Evolutionary conservation across 108 stramenopile genomes (phyloP), one percentile per base, ranked within the genome.

Genomic region (Mediolabrus comicus): DNA sequence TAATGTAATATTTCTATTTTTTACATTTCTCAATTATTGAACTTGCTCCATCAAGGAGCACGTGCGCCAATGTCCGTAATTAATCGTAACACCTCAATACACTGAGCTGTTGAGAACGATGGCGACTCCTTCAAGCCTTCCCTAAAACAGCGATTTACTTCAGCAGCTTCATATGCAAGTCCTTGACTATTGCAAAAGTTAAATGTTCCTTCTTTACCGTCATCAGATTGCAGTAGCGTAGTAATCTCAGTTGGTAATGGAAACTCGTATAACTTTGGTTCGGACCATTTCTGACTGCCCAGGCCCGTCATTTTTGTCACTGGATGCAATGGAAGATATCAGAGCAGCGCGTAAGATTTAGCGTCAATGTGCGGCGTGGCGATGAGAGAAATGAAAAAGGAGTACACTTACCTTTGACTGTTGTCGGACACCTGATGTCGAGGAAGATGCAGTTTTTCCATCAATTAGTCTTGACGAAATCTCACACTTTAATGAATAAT

Each of bases 181-280:
- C 82, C 82, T 28, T 75, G 64, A 34, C 77, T 79, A 33, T 83
- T 75, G 17, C 79, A 65, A 65, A 71, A 83, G 59, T 83, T 78
- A 43, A 83, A 83, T 16, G 28, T 38, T n/a, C 14, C 12, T 29
- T 28, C 46, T 35, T 33, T 56, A 26, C 31, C 52, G 53, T 67
- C 27, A 11, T 36, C 64, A 3, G 59, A 54, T 3, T 71, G 25
- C n/a, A 81, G 27, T 16, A n/a, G n/a, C 0, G 80, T 46, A 13
- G 24, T 43, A 29, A 79, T 70, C 27, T 75, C 54, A 22, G 49
- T 43, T 6, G 82, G 82, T 17, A 83, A 56, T 26, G 68, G 35
- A 61, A 79, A 77, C 2, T 78, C 66, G 17, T 64, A 22, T 19
- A 61, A 31, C 54, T 57, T 39, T 4, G 78, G 74, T 31, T 71